Conservation (phyloP, 163 green algal species). For the Smithsoniella earleae region DNA sequence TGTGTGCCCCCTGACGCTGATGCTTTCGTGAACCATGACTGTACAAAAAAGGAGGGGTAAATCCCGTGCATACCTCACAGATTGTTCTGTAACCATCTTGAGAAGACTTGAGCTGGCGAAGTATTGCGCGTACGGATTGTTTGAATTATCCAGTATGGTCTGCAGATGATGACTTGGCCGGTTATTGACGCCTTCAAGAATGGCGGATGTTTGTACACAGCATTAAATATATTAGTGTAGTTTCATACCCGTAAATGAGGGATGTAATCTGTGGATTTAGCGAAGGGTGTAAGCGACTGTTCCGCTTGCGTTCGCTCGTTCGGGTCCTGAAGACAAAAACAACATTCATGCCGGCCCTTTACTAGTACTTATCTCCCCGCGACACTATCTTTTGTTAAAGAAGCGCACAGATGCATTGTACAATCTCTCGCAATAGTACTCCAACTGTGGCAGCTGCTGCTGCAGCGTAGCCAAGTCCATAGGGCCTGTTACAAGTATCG, state of each 20-base stretch:
- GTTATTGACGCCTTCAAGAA: no score
- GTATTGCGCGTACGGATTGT: slow-evolving; percentile 85
- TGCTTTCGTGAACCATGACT: no score
- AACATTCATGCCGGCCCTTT: neutral
- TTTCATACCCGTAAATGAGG: slow-evolving; percentile 70
- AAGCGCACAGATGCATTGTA: slow-evolving; percentile 74
- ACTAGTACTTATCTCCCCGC: neutral
- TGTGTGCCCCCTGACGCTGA: no score
- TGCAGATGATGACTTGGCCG: slow-evolving; percentile 45
- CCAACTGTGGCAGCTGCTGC: slow-evolving; percentile 72
- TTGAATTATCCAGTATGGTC: slow-evolving; percentile 81
- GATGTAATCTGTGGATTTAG: slow-evolving; percentile 79
- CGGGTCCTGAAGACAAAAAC: slow-evolving; percentile 45
- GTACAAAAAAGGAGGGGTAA: slow-evolving; percentile 6
- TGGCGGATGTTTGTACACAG: slow-evolving; percentile 5
- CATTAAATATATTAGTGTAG: slow-evolving; percentile 10
- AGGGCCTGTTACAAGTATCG: neutral
- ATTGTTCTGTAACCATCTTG: slow-evolving; percentile 86
- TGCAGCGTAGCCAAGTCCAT: slow-evolving; percentile 32
- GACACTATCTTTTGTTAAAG: neutral
- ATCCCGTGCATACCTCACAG: slow-evolving; percentile 50
- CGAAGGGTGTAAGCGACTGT: slow-evolving; percentile 73
- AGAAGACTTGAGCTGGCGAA: slow-evolving; percentile 79
- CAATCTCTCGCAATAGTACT: slow-evolving; percentile 74
- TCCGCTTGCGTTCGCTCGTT: slow-evolving; percentile 76